These are phyloP conservation scores for Picochlorum sp. DNA, from an alignment of 139 green algal genomes.

Conservation along the genomic window DNA sequence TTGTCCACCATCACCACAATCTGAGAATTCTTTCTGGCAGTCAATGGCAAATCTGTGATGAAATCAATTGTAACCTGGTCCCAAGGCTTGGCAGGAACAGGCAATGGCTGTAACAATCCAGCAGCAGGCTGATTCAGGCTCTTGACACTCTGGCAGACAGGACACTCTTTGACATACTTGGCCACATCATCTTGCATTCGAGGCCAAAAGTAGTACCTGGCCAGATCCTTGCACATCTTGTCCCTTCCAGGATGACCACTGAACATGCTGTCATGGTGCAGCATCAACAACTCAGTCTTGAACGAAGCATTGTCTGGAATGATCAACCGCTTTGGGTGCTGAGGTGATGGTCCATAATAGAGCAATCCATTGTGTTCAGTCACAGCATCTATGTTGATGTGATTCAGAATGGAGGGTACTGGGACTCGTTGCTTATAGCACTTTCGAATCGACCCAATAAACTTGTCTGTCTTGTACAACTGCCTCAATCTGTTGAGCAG, in stretches of 20 bases:
- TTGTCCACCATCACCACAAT: too few relatives aligned
- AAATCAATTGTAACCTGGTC: not conserved
- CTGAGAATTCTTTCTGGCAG: too few relatives aligned
- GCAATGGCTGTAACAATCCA: constrained; percentile 19
- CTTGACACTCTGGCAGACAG: not conserved
- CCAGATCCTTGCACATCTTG: not conserved
- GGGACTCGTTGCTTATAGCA: too few relatives aligned
- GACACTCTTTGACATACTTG: not conserved
- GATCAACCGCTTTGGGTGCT: not conserved
- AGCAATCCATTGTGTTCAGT: not conserved
- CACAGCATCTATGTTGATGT: too few relatives aligned
- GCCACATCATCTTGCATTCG: not conserved
- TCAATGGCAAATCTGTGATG: too few relatives aligned
- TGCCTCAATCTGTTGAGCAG: too few relatives aligned
- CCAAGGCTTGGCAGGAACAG: constrained; percentile 28
- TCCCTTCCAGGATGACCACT: too few relatives aligned
- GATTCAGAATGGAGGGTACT: too few relatives aligned
- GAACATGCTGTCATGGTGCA: too few relatives aligned
- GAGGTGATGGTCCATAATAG: not conserved
- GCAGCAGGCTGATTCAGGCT: not conserved
- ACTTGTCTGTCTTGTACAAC: too few relatives aligned
- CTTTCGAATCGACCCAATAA: too few relatives aligned
- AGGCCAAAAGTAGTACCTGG: not conserved
- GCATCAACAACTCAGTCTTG: not conserved
- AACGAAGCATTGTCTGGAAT: not conserved